Evolutionary conservation across 352 stramenopile species (phyloP), one percentile per base, ranked within the genome.

Genomic region (Achlya hypogyna): DNA sequence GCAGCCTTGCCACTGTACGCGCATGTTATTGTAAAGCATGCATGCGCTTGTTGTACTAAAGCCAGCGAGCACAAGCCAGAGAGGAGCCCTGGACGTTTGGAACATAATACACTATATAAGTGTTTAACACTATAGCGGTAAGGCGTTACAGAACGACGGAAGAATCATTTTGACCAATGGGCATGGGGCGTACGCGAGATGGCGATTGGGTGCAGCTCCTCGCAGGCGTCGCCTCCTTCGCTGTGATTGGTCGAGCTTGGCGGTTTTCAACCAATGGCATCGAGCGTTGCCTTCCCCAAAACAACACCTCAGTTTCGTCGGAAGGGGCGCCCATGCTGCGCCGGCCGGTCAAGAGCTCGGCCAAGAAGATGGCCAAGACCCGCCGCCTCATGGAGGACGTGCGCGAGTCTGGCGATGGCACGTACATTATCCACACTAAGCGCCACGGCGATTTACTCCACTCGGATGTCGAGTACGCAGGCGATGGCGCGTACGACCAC

Each of bases 331-430:
- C 38, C 29, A 52, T 52, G 35, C 20, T 64, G 32, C 54, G 54
- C 6, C 54, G 54, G 12, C 54, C 16, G 32, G 34, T 38, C 23
- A 64, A 64, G 35, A 64, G n/a, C 40, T 64, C 54, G 35, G 35
- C 54, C 28, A 64, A 64, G 35, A 64, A 64, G 31, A 64, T 22
- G 47, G 54, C 45, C 40, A 51, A 38, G 22, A 35, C 54, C n/a
- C 14, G 54, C 4, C 22, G 54, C 8, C 54, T 51, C 12, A 64
- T 35, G 22, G 54, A 64, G 38, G 38, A 45, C 38, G 12, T 45
- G 12, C 38, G 38, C 38, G 38, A 45, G 38, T 45, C 38, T 18
- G 38, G 38, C 38, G 38, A 45, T 18, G 38, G 38, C 38, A 45
- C 38, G 38, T 45, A 45, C 38, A 45, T 45, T 18, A 45, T 45